phyloP scores from a whole-genome alignment of 2,329 filamentous ascomycete genomes.

The Verticillium dahliae region DNA sequence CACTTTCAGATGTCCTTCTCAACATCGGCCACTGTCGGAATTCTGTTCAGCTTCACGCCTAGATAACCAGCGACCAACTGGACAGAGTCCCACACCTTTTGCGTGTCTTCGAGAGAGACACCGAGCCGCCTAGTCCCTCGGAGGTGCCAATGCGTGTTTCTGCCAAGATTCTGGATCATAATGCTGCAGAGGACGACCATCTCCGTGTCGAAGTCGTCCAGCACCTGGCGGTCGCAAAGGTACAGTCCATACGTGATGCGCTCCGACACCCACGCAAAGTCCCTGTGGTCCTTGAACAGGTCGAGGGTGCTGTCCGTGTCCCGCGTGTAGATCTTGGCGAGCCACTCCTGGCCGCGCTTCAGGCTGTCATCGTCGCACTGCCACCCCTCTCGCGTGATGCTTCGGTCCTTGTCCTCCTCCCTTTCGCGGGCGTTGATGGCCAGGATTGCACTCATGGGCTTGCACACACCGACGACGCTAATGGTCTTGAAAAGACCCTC shows the following conservation, averaged over 20 bases:
- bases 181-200: conserved; percentile 47
- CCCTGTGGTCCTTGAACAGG: conserved; percentile 27
- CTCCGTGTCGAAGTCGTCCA: conserved; percentile 48
- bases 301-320: conserved; percentile 30
- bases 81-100: conserved; percentile 14
- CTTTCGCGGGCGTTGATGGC: conserved; percentile 43
- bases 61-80: background rate
- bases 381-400: conserved; percentile 49
- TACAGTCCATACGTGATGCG: conserved; percentile 54
- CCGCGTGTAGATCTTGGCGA: conserved; percentile 47
- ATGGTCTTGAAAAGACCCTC: conserved; percentile 55
- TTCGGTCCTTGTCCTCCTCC: conserved; percentile 50
- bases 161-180: conserved; percentile 49
- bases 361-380: conserved; percentile 48
- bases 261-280: conserved; percentile 42
- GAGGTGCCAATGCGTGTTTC: conserved; percentile 50
- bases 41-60: conserved; percentile 4
- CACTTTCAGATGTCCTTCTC: conserved; percentile 7
- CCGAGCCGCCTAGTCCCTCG: conserved; percentile 39
- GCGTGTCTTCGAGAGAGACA: conserved; percentile 17
- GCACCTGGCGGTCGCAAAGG: conserved; percentile 46
- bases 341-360: conserved; percentile 46
- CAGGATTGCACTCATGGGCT: conserved; percentile 54
- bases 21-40: conserved; percentile 21
- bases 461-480: conserved; percentile 53